These are phyloP conservation scores for Leishmania lainsoni DNA, from an alignment of 208 protist species.

Conservation along the genomic window DNA sequence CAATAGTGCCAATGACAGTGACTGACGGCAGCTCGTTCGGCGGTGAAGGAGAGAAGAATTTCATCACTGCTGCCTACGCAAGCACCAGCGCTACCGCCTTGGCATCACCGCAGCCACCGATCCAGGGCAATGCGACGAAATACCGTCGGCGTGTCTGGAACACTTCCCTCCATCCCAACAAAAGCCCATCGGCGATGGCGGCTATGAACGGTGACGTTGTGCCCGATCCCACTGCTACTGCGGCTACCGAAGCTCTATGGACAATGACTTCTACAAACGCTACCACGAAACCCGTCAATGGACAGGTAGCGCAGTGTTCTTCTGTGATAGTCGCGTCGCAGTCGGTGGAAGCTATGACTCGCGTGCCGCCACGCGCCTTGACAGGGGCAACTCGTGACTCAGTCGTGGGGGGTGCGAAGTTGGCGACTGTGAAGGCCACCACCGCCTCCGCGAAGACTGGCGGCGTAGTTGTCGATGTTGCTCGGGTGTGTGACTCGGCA, in stretches of 20 bases:
- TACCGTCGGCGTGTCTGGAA: conserved; percentile 19
- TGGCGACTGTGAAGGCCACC: not conserved
- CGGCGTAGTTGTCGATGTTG: not conserved
- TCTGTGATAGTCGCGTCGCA: not conserved
- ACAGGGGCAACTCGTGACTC: not conserved
- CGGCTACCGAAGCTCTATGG: not conserved
- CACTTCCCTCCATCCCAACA: not conserved
- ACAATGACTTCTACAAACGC: not conserved
- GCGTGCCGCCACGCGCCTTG: not conserved
- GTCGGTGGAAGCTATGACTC: not conserved
- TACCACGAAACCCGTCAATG: not conserved
- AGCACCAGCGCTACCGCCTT: not conserved
- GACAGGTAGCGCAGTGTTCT: not conserved
- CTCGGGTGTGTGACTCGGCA: not conserved
- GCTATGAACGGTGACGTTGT: conserved; percentile 3
- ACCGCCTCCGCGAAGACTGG: not conserved
- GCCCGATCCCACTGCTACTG: conserved; percentile 3
- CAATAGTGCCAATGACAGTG: not conserved
- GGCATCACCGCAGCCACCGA: conserved; percentile 1
- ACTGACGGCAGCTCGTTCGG: not conserved
- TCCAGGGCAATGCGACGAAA: not conserved
- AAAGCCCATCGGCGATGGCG: conserved; percentile 8
- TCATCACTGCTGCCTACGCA: not conserved
- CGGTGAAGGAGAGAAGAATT: not conserved
- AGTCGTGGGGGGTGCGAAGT: not conserved